These are phyloP conservation scores for Leishmania martiniquensis DNA, from an alignment of 208 protist genomes.

Conservation along the genomic window DNA sequence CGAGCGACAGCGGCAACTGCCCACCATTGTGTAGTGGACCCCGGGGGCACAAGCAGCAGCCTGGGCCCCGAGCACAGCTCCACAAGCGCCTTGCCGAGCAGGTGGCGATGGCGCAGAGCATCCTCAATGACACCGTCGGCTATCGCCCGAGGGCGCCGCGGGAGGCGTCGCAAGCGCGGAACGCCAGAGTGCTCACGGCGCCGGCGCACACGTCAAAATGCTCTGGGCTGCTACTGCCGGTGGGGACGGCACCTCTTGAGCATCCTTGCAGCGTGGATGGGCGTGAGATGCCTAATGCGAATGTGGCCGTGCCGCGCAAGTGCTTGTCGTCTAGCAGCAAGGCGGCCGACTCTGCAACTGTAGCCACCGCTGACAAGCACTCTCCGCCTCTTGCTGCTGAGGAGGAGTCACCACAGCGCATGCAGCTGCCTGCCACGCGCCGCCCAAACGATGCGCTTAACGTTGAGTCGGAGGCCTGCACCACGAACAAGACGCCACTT, in stretches of 20 bases:
- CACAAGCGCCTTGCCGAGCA: constrained; percentile 27
- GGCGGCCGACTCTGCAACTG: neutral
- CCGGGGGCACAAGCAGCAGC: constrained; percentile 9
- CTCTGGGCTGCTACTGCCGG: neutral
- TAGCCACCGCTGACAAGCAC: neutral
- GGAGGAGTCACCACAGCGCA: neutral
- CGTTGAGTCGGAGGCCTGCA: neutral
- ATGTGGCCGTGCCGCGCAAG: neutral
- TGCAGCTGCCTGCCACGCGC: neutral
- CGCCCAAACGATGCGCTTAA: neutral
- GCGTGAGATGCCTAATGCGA: neutral
- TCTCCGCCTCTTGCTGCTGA: neutral
- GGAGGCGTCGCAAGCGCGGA: neutral
- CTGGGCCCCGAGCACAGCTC: constrained; percentile 3
- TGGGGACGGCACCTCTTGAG: neutral
- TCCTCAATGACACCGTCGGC: constrained; percentile 18
- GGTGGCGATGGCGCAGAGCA: constrained; percentile 25
- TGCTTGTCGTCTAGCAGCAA: neutral
- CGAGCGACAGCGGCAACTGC: neutral
- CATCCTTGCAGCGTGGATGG: neutral
- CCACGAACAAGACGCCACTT: neutral
- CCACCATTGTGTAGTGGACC: constrained; percentile 2
- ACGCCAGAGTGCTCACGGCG: neutral
- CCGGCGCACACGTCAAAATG: constrained; percentile 2
- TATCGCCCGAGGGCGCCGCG: constrained; percentile 13